Conservation (phyloP, 257 asterid genomes). For the Schizonepeta tenuifolia region DNA sequence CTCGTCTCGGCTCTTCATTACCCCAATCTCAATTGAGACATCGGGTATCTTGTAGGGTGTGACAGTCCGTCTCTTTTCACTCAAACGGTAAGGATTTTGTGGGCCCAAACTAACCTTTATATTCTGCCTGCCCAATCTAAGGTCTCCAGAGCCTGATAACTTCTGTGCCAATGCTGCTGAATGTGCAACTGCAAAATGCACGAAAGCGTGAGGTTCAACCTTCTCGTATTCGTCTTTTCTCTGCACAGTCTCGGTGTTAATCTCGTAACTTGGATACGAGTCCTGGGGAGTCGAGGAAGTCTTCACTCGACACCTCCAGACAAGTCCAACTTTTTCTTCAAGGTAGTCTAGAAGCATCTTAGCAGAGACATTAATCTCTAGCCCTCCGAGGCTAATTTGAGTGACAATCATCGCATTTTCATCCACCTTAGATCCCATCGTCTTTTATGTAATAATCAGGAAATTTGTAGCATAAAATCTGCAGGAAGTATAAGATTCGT, state of each 20-base stretch:
- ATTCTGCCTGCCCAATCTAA: conserved; percentile 41
- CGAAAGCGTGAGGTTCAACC: conserved; percentile 84
- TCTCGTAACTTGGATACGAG: conserved; percentile 62
- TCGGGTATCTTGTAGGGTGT: conserved; percentile 58
- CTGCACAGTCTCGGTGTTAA: conserved; percentile 41
- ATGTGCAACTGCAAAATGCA: conserved; percentile 70
- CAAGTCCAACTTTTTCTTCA: conserved; percentile 65
- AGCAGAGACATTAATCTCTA: conserved; percentile 60
- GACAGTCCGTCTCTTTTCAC: conserved; percentile 69
- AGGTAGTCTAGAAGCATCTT: conserved; percentile 59
- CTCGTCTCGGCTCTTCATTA: conserved; percentile 58
- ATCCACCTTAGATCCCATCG: conserved; percentile 55
- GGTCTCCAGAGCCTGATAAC: conserved; percentile 62
- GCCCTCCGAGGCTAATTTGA: conserved; percentile 87
- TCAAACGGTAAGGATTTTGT: conserved; percentile 61
- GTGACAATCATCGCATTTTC: conserved; percentile 56
- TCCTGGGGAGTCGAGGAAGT: conserved; percentile 90
- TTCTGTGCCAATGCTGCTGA: conserved; percentile 58
- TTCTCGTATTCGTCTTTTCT: conserved; percentile 53
- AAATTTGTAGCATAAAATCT: conserved; percentile 13
- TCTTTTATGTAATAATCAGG: conserved; percentile 7
- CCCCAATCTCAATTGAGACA: conserved; percentile 64
- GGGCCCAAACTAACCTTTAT: conserved; percentile 81
- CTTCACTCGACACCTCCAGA: conserved; percentile 90
- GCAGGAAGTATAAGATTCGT: conserved; percentile 14